Evolutionary conservation across 1,284 basidiomycete genomes (phyloP).

Genomic region (Marasmius fiardii): DNA sequence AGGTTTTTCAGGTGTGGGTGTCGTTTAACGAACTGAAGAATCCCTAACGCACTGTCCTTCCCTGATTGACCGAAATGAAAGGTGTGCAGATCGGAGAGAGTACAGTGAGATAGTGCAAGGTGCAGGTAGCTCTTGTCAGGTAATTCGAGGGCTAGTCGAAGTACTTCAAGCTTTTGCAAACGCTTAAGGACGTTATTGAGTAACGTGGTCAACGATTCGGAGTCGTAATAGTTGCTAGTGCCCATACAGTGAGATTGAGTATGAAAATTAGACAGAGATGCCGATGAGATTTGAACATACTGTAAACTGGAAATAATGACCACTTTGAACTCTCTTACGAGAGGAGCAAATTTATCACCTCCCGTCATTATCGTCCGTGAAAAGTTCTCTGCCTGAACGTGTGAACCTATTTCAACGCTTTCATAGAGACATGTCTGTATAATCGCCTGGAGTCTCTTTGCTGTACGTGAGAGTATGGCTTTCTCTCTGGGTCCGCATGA

Average conservation of each 20-base stretch:
- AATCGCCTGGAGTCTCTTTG: background rate
- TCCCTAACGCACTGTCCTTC: background rate
- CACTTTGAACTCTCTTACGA: background rate
- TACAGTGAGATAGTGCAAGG: background rate
- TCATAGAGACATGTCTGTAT: background rate
- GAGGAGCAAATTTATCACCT: background rate
- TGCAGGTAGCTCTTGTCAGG: background rate
- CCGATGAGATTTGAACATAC: background rate
- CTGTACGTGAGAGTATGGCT: background rate
- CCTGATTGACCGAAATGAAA: background rate
- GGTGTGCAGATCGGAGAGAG: background rate
- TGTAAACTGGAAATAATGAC: background rate
- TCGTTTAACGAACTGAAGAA: background rate
- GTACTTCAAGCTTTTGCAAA: background rate
- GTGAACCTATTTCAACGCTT: background rate
- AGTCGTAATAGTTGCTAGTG: background rate
- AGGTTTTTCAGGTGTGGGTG: background rate
- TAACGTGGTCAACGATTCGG: background rate
- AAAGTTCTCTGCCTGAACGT: background rate
- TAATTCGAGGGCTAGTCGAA: background rate
- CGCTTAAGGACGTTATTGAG: background rate
- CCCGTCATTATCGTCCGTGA: background rate
- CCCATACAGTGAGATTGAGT: background rate
- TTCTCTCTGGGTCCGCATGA: background rate
- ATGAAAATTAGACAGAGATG: background rate